These are phyloP conservation scores for Xerocomellus intermedius DNA, from an alignment of 768 basidiomycete species.

Conservation along the genomic window DNA sequence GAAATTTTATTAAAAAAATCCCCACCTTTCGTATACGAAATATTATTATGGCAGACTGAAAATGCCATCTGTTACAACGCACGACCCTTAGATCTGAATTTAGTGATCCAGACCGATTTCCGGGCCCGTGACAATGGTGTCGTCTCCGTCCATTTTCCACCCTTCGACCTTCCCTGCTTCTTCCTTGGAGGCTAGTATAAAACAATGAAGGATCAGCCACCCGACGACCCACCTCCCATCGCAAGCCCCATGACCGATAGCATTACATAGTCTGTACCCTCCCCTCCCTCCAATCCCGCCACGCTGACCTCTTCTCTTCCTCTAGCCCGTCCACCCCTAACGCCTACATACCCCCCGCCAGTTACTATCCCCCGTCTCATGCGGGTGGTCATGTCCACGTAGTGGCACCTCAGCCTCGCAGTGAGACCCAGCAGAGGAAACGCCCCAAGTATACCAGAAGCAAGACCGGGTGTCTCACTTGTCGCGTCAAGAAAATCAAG, in stretches of 20 bases:
- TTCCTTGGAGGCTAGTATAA: constrained; percentile 44
- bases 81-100: constrained; percentile 75
- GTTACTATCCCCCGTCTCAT: constrained; percentile 38
- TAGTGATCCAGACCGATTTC: constrained; percentile 51
- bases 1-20: constrained; percentile 43
- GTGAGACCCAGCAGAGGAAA: constrained; percentile 61
- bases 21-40: constrained; percentile 43
- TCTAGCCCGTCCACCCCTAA: constrained; percentile 38
- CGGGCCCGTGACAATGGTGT: constrained; percentile 42
- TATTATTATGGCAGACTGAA: constrained; percentile 39
- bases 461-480: constrained; percentile 93
- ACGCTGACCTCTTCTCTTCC: constrained; percentile 21
- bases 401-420: constrained; percentile 46
- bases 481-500: constrained; percentile 94
- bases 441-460: constrained; percentile 92
- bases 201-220: constrained; percentile 43
- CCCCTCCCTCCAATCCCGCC: constrained; percentile 5
- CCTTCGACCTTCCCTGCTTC: constrained; percentile 34
- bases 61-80: constrained; percentile 45
- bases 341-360: constrained; percentile 41
- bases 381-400: constrained; percentile 43
- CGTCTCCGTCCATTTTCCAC: constrained; percentile 40
- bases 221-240: constrained; percentile 39
- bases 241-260: constrained; percentile 48
- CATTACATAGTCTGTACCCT: constrained; percentile 52